Evolutionary conservation across 2,329 filamentous ascomycete genomes (phyloP).

Genomic region (Paraphoma chrysanthemicola): DNA sequence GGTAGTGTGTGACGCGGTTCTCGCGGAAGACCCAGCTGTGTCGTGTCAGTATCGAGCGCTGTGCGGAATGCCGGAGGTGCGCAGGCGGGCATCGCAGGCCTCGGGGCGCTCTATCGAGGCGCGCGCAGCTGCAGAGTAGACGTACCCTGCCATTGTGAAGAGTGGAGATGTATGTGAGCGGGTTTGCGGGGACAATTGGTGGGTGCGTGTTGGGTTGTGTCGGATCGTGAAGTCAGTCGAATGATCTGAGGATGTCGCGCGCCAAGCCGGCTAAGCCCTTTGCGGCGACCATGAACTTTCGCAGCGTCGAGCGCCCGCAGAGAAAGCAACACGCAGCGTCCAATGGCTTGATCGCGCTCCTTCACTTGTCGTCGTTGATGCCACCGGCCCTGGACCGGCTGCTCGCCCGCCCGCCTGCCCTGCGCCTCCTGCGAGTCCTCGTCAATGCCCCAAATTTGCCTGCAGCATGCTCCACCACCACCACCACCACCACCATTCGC

Average conservation of each 20-base stretch:
- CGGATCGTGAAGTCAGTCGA: conserved; percentile 38
- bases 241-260: conserved; percentile 28
- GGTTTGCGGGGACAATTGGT: conserved; percentile 43
- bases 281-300: conserved; percentile 17
- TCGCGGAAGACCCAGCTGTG: conserved; percentile 66
- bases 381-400: conserved; percentile 54
- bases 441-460: conserved; percentile 33
- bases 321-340: conserved; percentile 6
- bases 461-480: conserved; percentile 17
- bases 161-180: conserved; percentile 41
- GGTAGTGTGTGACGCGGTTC: conserved; percentile 78
- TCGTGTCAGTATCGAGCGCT: conserved; percentile 37
- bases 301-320: conserved; percentile 6
- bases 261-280: conserved; percentile 28
- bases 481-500: conserved; percentile 11
- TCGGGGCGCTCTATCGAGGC: conserved; percentile 4
- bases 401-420: conserved; percentile 53
- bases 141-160: conserved; percentile 54
- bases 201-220: conserved; percentile 31
- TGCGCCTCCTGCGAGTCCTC: conserved; percentile 47
- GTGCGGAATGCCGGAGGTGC: conserved; percentile 14
- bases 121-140: conserved; percentile 25
- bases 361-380: conserved; percentile 45
- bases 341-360: conserved; percentile 30
- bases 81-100: conserved; percentile 15